A percentile compares a stretch with the other conserved stretches of the same genome.
These are phyloP conservation scores for Mucor irregularis DNA, from an alignment of 371 early-diverging fungal species.

Conservation along the genomic window DNA sequence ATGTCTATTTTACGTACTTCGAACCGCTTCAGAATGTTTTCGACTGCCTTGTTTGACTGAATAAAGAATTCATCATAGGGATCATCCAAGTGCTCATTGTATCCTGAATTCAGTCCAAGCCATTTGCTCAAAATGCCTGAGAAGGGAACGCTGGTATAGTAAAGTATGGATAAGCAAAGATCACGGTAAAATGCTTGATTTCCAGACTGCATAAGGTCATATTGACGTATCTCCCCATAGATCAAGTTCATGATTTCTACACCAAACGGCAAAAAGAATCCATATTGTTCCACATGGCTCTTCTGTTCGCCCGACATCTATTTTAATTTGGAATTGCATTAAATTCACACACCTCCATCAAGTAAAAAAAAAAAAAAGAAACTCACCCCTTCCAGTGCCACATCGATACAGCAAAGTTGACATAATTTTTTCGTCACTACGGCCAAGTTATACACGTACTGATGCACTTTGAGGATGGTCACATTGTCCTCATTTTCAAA, in stretches of 20 bases:
- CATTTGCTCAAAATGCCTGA: constrained; percentile 50
- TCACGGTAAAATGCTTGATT: constrained; percentile 37
- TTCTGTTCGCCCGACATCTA: background rate
- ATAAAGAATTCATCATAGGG: constrained; percentile 55
- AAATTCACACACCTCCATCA: no score
- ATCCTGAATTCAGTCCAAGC: constrained; percentile 37
- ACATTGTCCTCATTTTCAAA: background rate
- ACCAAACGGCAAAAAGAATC: constrained; percentile 38
- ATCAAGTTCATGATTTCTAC: constrained; percentile 40
- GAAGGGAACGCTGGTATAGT: constrained; percentile 52
- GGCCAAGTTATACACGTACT: constrained; percentile 27
- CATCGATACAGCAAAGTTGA: constrained; percentile 1
- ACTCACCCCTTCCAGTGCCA: background rate
- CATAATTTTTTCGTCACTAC: constrained; percentile 7
- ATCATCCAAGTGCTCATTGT: constrained; percentile 23
- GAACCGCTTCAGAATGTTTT: background rate
- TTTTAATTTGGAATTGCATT: no score
- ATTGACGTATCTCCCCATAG: constrained; percentile 27
- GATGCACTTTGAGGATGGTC: constrained; percentile 36
- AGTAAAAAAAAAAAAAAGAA: background rate
- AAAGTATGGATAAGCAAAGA: constrained; percentile 36
- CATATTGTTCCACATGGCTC: background rate
- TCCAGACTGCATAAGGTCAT: constrained; percentile 27
- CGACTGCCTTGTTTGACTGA: constrained; percentile 10
- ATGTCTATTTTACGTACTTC: background rate